Evolutionary conservation across 352 stramenopile species (phyloP), one percentile per base, ranked within the genome.

Genomic region (Globisporangium apiculatum): DNA sequence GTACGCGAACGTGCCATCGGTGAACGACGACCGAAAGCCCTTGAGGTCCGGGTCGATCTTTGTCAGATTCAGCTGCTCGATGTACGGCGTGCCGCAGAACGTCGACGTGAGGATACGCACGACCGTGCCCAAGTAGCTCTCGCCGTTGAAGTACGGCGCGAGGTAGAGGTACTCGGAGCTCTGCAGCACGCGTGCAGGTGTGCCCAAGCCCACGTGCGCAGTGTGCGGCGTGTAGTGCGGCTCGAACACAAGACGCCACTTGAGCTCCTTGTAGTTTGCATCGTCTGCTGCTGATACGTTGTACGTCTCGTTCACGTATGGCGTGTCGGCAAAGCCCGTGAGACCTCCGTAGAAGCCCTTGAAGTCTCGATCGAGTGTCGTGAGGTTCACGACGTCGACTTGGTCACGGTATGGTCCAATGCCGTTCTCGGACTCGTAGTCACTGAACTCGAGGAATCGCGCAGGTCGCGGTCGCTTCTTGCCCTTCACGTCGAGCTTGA

Each of bases 401-500:
- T 93, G 83, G 14, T 62, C 65, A 10, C 58, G 35, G 64, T 89
- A 93, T 12, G 83, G 83, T 0, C 83, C 83, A 42, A 89, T 79
- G 7, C 83, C 83, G 7, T 87, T 66, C 0, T 51, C 58, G 0
- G 80, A 81, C 9, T 88, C 75, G 55, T 91, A 88, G 60, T 90
- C 77, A 43, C 80, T 93, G 60, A 93, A 89, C 49, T 93, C 83
- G 45, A 80, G 77, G 40, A 89, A 90, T 14, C 76, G 75, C 42
- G 83, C 80, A 7, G 80, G 80, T 1, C 83, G 76, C 40, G 83
- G 80, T 0, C 80, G 75, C 49, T 93, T 93, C 51, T 87, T 89
- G 35, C 80, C 80, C 36, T 82, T 79, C 24, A 88, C 72, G 43
- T 91, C 83, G 1, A 93, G 62, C 57, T 91, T 71, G 15, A 93